Evolutionary conservation across 2,329 filamentous ascomycete species (phyloP).

Genomic region (Rutstroemia sydowiana): DNA sequence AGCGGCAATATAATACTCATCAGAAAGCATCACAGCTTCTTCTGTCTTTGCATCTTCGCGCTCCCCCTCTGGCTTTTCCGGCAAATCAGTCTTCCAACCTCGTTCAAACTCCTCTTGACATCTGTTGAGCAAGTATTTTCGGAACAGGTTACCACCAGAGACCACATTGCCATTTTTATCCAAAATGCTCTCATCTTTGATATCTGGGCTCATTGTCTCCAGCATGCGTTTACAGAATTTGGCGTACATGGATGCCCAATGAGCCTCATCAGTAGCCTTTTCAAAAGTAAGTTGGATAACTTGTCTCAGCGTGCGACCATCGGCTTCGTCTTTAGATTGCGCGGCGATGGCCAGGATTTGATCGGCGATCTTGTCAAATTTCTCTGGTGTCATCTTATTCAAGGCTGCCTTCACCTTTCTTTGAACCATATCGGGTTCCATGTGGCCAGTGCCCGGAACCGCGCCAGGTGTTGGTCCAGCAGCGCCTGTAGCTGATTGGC

Average conservation of each 20-base stretch:
- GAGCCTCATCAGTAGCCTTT: slow-evolving; percentile 96
- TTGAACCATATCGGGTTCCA: slow-evolving; percentile 91
- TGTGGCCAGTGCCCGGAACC: slow-evolving; percentile 44
- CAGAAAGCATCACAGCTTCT: slow-evolving; percentile 79
- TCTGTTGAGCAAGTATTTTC: slow-evolving; percentile 96
- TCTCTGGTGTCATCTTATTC: slow-evolving; percentile 99
- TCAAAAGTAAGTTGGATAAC: slow-evolving; percentile 99
- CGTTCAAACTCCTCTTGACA: slow-evolving; percentile 99
- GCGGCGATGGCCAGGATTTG: slow-evolving; percentile 88
- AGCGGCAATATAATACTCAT: slow-evolving; percentile 92
- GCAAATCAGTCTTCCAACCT: slow-evolving; percentile 88
- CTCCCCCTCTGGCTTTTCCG: slow-evolving; percentile 66
- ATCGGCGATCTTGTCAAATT: slow-evolving; percentile 91
- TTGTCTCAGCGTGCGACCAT: slow-evolving; percentile 90
- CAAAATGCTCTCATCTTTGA: slow-evolving; percentile 89
- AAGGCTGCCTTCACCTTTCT: slow-evolving; percentile 96
- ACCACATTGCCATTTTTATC: slow-evolving; percentile 87
- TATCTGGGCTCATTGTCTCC: slow-evolving; percentile 87
- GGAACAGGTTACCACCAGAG: slow-evolving; percentile 87
- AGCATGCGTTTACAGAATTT: slow-evolving; percentile 98
- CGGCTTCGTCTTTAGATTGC: slow-evolving; percentile 91
- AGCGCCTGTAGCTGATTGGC: slow-evolving; percentile 32
- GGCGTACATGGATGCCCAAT: slow-evolving; percentile 98
- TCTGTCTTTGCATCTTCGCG: slow-evolving; percentile 45
- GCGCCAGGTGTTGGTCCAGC: slow-evolving; percentile 38